Evolutionary conservation across 148 eudicot genomes (phyloP).

Genomic region (Vaccinium myrtillus): DNA sequence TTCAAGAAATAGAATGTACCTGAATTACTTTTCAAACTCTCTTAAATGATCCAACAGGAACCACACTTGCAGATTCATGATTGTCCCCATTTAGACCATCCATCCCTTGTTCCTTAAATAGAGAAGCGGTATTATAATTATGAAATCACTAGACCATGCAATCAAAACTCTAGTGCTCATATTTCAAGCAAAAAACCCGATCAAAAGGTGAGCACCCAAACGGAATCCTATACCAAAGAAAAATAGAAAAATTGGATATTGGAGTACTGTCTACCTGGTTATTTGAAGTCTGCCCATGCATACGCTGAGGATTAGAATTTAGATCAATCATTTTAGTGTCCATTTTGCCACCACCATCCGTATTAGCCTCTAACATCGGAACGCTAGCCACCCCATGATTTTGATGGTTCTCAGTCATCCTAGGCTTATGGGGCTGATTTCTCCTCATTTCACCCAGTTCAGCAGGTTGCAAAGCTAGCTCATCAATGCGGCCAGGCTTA

Average conservation of each 20-base stretch:
- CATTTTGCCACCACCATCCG: constrained; percentile 37
- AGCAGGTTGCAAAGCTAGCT: constrained; percentile 40
- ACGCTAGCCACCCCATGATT: constrained; percentile 39
- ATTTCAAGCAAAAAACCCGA: constrained; percentile 1
- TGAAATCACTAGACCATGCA: neutral
- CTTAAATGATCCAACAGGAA: constrained; percentile 56
- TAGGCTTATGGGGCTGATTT: constrained; percentile 32
- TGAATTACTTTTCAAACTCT: constrained; percentile 56
- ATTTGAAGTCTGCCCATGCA: constrained; percentile 45
- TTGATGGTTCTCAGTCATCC: constrained; percentile 45
- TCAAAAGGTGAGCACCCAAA: constrained; percentile 6
- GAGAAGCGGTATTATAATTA: constrained; percentile 1
- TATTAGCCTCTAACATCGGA: constrained; percentile 32
- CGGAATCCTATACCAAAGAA: neutral
- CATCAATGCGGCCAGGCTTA: constrained; percentile 42
- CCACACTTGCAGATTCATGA: constrained; percentile 50
- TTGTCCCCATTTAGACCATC: constrained; percentile 36
- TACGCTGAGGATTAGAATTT: constrained; percentile 74
- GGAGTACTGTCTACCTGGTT: constrained; percentile 45
- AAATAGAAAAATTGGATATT: constrained; percentile 2
- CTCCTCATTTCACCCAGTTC: constrained; percentile 45
- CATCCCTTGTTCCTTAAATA: constrained; percentile 55
- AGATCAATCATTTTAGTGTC: constrained; percentile 72
- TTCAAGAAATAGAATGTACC: neutral
- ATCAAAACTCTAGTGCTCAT: constrained; percentile 2